These are phyloP conservation scores for Cucurbita maxima DNA, from an alignment of 306 rosid genomes.

Conservation along the genomic window DNA sequence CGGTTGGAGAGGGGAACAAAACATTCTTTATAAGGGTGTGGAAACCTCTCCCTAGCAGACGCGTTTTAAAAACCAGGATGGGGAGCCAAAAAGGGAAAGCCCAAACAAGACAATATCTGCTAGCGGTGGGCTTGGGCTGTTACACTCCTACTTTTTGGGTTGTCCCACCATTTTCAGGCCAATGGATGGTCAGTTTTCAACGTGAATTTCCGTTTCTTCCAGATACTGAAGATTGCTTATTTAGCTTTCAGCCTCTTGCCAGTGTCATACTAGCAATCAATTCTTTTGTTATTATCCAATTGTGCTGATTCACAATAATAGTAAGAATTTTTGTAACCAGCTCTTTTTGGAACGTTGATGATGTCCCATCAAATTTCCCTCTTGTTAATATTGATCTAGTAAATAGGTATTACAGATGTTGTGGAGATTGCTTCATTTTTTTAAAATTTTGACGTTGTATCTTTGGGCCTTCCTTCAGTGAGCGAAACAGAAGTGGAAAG, in stretches of 20 bases:
- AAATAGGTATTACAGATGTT: background rate
- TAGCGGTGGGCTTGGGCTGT: too few relatives aligned
- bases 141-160: background rate
- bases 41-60: too few relatives aligned
- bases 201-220: background rate
- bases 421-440: background rate
- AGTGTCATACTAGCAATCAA: background rate
- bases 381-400: background rate
- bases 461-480: conserved; percentile 50
- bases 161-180: background rate
- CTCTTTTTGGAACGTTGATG: background rate
- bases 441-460: background rate
- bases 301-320: background rate
- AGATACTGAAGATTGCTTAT: background rate
- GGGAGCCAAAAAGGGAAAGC: too few relatives aligned
- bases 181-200: background rate
- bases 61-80: too few relatives aligned
- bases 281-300: background rate
- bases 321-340: background rate
- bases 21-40: too few relatives aligned
- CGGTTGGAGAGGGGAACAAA: too few relatives aligned
- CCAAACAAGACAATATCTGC: too few relatives aligned
- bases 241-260: background rate
- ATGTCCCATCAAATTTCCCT: background rate
- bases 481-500: conserved; percentile 71